phyloP scores from a whole-genome alignment of 306 rosid species.

The Hippophae rhamnoides region DNA sequence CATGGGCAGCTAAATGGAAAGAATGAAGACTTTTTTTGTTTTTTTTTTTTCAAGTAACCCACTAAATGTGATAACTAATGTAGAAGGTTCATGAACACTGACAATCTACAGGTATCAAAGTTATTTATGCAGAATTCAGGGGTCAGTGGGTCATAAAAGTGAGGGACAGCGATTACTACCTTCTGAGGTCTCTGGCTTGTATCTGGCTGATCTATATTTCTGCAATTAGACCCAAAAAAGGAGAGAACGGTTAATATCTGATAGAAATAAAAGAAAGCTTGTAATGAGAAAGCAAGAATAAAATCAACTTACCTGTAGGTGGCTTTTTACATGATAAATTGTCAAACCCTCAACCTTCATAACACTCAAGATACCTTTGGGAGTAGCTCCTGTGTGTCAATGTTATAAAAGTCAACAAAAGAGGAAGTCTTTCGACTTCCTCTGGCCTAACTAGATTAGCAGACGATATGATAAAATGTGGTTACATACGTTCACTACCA shows the following conservation, averaged over 20 bases:
- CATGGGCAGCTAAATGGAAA: too few relatives aligned
- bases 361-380: conserved; percentile 76
- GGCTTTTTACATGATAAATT: neutral
- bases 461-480: neutral
- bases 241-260: neutral
- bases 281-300: conserved; percentile 2
- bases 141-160: neutral
- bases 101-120: too few relatives aligned
- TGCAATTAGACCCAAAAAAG: conserved; percentile 8
- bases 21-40: neutral
- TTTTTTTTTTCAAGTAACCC: too few relatives aligned
- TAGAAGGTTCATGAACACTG: too few relatives aligned
- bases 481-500: neutral
- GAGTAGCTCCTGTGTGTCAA: conserved; percentile 44
- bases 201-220: neutral
- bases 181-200: neutral
- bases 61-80: too few relatives aligned
- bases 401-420: neutral
- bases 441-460: neutral
- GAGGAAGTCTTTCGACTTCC: neutral
- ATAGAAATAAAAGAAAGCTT: neutral
- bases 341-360: conserved; percentile 90
- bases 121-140: too few relatives aligned
- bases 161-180: neutral
- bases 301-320: neutral